These are phyloP conservation scores for Drechslerella stenobrocha DNA, from an alignment of 2,329 filamentous ascomycete genomes.

Conservation along the genomic window DNA sequence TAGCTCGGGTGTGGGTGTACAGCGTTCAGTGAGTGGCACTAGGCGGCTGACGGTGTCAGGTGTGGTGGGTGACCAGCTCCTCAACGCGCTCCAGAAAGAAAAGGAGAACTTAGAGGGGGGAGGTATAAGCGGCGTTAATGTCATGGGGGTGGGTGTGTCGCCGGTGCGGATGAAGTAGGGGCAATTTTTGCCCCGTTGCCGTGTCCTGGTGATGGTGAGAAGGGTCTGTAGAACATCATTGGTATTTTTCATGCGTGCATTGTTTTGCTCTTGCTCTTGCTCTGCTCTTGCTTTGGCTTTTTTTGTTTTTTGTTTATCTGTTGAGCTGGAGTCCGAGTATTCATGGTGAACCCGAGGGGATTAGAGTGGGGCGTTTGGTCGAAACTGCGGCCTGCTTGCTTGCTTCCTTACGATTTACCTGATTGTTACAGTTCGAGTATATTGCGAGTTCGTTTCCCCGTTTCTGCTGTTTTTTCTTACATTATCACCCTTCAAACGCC, in stretches of 20 bases:
- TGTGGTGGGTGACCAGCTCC: constrained; percentile 30
- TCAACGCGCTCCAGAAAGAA: constrained; percentile 38
- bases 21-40: constrained; percentile 27
- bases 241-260: not conserved
- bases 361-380: constrained; percentile 36
- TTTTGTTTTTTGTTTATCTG: not conserved
- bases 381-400: not conserved
- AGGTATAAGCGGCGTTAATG: constrained; percentile 14
- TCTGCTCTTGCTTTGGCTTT: constrained; percentile 13
- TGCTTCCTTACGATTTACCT: not conserved
- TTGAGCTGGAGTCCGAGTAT: not conserved
- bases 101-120: constrained; percentile 41
- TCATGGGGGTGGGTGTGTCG: constrained; percentile 22
- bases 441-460: too few relatives aligned
- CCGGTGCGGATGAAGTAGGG: constrained; percentile 36
- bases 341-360: constrained; percentile 18
- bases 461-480: not conserved
- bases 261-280: constrained; percentile 14
- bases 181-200: too few relatives aligned
- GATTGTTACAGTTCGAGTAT: too few relatives aligned
- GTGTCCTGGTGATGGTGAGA: too few relatives aligned
- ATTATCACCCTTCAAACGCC: constrained; percentile 36
- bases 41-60: constrained; percentile 35
- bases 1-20: constrained; percentile 33
- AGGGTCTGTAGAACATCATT: not conserved